These are phyloP conservation scores for Balakata baccata DNA, from an alignment of 345 rosid species.

Conservation along the genomic window DNA sequence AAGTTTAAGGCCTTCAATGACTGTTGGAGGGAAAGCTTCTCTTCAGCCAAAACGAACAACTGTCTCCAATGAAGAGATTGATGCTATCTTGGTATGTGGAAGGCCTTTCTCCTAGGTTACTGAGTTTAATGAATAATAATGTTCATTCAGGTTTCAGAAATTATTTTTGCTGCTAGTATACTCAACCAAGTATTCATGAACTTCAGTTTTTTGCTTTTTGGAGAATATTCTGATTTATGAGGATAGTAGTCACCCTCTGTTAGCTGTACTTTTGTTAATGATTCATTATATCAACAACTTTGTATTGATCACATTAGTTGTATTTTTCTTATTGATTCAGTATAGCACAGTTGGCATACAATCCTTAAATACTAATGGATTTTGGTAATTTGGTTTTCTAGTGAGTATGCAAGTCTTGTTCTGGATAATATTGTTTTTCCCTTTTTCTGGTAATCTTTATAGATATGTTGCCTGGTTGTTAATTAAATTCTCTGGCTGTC, in stretches of 20 bases:
- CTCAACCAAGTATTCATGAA: no score
- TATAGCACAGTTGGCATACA: no score
- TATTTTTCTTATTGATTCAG: no score
- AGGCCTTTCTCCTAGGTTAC: not conserved
- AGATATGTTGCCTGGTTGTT: not conserved
- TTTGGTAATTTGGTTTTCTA: not conserved
- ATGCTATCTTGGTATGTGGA: slow-evolving; percentile 66
- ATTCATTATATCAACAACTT: not conserved
- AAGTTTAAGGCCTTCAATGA: slow-evolving; percentile 37
- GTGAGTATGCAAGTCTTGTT: not conserved
- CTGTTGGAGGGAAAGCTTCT: slow-evolving; percentile 80
- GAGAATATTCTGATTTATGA: not conserved
- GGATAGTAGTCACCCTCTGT: not conserved
- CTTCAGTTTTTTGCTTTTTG: not conserved
- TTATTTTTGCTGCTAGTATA: not conserved
- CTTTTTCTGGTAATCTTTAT: not conserved
- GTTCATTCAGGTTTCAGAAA: not conserved
- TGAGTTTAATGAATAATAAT: not conserved
- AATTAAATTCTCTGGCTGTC: slow-evolving; percentile 1
- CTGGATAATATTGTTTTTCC: not conserved
- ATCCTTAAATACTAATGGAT: no score
- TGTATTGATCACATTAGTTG: not conserved
- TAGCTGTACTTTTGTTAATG: not conserved
- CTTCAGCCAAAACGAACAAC: slow-evolving; percentile 82
- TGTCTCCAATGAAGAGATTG: slow-evolving; percentile 76